These are phyloP conservation scores for Debaryomycetaceae sp. DNA, from an alignment of 1,139 yeast genomes.

Conservation along the genomic window DNA sequence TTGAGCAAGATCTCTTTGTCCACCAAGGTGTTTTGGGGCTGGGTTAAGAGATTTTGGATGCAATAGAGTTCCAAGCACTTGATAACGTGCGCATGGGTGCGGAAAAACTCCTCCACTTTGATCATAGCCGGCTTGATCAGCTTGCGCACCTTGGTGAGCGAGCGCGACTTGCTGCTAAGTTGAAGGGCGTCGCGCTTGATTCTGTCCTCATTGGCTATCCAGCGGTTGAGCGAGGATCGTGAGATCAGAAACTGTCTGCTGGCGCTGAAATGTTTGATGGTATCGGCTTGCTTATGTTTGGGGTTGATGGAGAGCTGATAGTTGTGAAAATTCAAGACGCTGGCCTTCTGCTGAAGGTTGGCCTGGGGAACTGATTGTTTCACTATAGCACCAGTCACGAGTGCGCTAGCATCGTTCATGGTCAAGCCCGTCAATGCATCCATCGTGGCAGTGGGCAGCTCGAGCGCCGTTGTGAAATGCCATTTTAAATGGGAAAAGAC, in stretches of 20 bases:
- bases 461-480: constrained; percentile 6
- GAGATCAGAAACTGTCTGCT: constrained; percentile 15
- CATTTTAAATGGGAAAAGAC: constrained; percentile 10
- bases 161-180: constrained; percentile 7
- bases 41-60: constrained; percentile 10
- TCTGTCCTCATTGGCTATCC: constrained; percentile 15
- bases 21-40: constrained; percentile 9
- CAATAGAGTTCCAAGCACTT: constrained; percentile 12
- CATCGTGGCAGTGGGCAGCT: no score
- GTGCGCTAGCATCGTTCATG: no score
- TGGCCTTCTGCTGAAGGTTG: constrained; percentile 13
- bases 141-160: constrained; percentile 11
- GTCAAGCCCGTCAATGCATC: no score
- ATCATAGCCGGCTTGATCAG: constrained; percentile 8
- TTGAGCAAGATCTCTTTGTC: constrained; percentile 10
- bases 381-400: no score
- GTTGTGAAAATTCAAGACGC: constrained; percentile 16
- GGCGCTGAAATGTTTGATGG: constrained; percentile 15
- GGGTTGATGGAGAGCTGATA: constrained; percentile 13
- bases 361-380: constrained; percentile 12
- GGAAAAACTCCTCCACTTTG: constrained; percentile 10
- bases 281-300: constrained; percentile 18
- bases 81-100: constrained; percentile 9
- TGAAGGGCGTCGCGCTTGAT: constrained; percentile 11
- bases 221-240: constrained; percentile 18